Evolutionary conservation across 208 protist species (phyloP).

Genomic region (Crithidia bombi): DNA sequence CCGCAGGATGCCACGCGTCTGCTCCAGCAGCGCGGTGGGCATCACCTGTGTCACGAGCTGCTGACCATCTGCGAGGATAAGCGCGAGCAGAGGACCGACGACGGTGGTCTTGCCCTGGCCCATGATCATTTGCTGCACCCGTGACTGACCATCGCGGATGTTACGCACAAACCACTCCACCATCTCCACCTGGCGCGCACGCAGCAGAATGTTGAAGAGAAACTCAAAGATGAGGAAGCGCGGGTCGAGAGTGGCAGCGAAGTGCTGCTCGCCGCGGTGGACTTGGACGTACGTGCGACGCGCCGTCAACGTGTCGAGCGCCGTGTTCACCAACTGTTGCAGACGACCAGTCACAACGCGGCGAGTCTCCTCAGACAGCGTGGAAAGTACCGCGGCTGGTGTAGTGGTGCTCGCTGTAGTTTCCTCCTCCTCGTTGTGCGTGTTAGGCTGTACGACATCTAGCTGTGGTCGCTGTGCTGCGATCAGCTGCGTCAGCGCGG

Average conservation of each 20-base stretch:
- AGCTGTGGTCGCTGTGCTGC: neutral
- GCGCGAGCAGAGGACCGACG: slow-evolving; percentile 90
- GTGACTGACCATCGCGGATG: slow-evolving; percentile 61
- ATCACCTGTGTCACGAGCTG: slow-evolving; percentile 94
- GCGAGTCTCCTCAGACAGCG: slow-evolving; percentile 34
- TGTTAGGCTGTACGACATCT: no score
- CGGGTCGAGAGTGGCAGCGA: slow-evolving; percentile 66
- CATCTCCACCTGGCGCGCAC: slow-evolving; percentile 94
- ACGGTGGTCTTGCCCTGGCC: slow-evolving; percentile 96
- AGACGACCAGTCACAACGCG: slow-evolving; percentile 40
- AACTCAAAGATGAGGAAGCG: slow-evolving; percentile 95
- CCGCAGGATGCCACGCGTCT: slow-evolving; percentile 89
- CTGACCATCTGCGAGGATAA: slow-evolving; percentile 94
- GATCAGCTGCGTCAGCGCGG: slow-evolving; percentile 27
- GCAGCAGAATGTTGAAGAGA: slow-evolving; percentile 93
- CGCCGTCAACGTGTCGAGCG: slow-evolving; percentile 60
- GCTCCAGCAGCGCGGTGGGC: slow-evolving; percentile 93
- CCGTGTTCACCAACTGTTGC: slow-evolving; percentile 45
- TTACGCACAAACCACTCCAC: slow-evolving; percentile 86
- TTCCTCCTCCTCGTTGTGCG: neutral
- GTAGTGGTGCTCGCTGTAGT: neutral
- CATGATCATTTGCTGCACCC: slow-evolving; percentile 97
- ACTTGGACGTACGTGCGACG: slow-evolving; percentile 62
- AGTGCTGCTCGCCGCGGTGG: neutral
- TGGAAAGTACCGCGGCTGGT: neutral